A percentile compares a stretch with the other conserved stretches of the same genome.
phyloP scores from a whole-genome alignment of 371 early-diverging fungal genomes.

The Sporodiniella umbellata region DNA sequence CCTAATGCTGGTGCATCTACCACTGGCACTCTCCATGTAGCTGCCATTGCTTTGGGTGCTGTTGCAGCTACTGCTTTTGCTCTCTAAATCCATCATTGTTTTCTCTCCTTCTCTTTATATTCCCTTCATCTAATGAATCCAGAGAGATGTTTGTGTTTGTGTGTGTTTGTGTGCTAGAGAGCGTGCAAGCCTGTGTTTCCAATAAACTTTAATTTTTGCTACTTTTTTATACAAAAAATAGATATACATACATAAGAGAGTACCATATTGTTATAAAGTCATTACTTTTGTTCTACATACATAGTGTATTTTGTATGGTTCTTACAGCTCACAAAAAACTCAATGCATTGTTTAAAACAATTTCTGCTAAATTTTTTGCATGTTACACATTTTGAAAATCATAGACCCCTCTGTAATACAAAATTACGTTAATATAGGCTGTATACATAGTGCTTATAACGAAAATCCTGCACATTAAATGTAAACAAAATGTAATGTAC shows the following conservation, averaged over 20 bases:
- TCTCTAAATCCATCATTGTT: constrained; percentile 20
- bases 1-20: constrained; percentile 14
- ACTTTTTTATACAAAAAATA: neutral
- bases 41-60: constrained; percentile 33
- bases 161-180: neutral
- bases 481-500: too few relatives aligned
- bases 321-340: neutral
- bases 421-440: too few relatives aligned
- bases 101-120: constrained; percentile 2
- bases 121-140: neutral
- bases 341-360: neutral
- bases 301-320: too few relatives aligned
- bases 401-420: too few relatives aligned
- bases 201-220: neutral
- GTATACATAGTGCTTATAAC: too few relatives aligned
- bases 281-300: too few relatives aligned
- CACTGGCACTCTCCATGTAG: constrained; percentile 14
- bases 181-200: too few relatives aligned
- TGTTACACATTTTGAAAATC: neutral
- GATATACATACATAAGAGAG: too few relatives aligned
- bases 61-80: constrained; percentile 36
- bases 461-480: too few relatives aligned
- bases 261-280: too few relatives aligned
- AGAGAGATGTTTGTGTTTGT: too few relatives aligned
- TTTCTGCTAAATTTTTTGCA: neutral